Base-by-base conservation (phyloP, 208 protist species). In the Sergeia podlipaevii region DNA sequence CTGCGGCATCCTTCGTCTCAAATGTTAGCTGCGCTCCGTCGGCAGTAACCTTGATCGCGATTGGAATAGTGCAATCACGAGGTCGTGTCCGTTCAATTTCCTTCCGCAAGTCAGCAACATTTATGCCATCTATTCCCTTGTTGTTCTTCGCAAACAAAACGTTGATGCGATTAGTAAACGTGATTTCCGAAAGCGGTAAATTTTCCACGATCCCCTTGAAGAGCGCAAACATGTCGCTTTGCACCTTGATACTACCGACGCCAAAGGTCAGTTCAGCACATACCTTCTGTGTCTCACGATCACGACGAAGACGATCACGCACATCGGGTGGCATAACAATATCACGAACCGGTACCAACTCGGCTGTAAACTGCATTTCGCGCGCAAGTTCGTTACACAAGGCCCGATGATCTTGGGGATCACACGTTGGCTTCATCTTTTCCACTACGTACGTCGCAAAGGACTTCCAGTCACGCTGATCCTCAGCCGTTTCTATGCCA, bases 141-240 rank as follows among this genome's bases (percentile, higher is more conserved):
- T 90, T 92, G 41, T 74, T 38, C 6, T 79, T 52, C 21, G 65
- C 56, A 43, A 95, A 78, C 23, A 89, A 49, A 57, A 95, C 54
- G 46, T 77, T 58, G 50, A 95, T 79, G 15, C 64, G 79, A 57
- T 87, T 91, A 17, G 67, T 77, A 53, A 95, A 90, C 20, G 59
- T 41, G 30, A 91, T 76, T 45, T 95, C 81, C 24, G 69, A 62
- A 15, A 94, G 50, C 0, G 78, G 71, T 5, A 81, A 34, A 43
- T 65, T 68, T 2, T 72, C 64, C 21, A 89, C 42, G 24, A 95
- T 72, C n/a, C 60, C 53, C 23, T 80, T 82, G 47, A 95, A 90
- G 39, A 92, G 46, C n/a, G 74, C 49, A 51, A 92, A 91, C 88
- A 95, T 95, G 64, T 95, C 88, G 24, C 76, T 77, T 56, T 89